Percentiles rank a stretch among this genome's conserved stretches.
Conservation (phyloP, 2,329 filamentous ascomycete species). For the Colletotrichum liaoningense region DNA sequence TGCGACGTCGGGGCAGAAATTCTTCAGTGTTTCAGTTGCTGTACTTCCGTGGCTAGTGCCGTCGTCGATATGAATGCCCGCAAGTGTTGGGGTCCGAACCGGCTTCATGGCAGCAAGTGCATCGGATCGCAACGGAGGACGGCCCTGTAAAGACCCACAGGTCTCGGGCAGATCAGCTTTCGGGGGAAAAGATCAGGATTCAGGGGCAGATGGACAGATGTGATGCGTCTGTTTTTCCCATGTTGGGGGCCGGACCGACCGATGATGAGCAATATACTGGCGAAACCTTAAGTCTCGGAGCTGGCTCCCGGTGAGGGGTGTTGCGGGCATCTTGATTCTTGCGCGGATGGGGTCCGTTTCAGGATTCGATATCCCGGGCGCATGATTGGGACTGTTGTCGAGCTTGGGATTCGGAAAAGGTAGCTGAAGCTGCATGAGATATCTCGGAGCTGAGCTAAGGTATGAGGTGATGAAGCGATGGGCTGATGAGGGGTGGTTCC, state of each 20-base stretch:
- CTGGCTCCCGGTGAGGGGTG: background rate
- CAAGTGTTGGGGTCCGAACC: conserved; percentile 27
- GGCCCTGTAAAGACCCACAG: conserved; percentile 26
- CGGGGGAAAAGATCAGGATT: conserved; percentile 15
- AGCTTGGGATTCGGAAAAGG: background rate
- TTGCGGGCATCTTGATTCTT: background rate
- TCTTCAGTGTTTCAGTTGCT: conserved; percentile 35
- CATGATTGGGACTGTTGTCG: background rate
- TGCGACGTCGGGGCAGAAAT: conserved; percentile 16
- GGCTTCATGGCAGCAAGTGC: conserved; percentile 12
- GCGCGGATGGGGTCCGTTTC: conserved; percentile 25
- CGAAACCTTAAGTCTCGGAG: conserved; percentile 24
- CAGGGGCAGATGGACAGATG: background rate
- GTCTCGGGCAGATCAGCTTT: conserved; percentile 16
- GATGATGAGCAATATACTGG: conserved; percentile 22
- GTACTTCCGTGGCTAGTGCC: background rate
- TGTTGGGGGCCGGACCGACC: conserved; percentile 34
- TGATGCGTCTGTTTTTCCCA: background rate
- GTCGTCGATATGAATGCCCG: conserved; percentile 2
- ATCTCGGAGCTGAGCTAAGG: conserved; percentile 15
- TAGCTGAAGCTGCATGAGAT: background rate
- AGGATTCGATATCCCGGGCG: background rate
- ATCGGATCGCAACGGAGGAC: conserved; percentile 23
- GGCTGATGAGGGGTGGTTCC: background rate
- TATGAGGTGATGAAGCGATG: background rate